Evolutionary conservation across 2,329 filamentous ascomycete species (phyloP).

Genomic region (Fusarium napiforme): DNA sequence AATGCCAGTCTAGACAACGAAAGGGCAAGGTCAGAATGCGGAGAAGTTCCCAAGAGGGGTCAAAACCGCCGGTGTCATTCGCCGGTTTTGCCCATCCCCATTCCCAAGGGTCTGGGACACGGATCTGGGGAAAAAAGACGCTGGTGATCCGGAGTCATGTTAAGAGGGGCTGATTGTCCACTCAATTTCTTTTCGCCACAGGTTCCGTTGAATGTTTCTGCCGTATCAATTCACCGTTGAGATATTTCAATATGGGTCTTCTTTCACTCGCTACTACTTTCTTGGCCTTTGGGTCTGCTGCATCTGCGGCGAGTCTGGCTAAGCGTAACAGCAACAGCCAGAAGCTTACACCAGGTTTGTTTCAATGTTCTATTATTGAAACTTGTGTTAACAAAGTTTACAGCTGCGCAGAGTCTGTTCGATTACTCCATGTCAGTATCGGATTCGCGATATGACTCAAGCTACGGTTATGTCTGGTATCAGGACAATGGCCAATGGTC

Average conservation of each 20-base stretch:
- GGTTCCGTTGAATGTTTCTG: not conserved
- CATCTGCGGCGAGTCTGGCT: conserved; percentile 4
- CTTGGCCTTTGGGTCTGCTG: conserved; percentile 4
- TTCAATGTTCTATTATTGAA: fast-evolving
- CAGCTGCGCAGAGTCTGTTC: conserved; percentile 7
- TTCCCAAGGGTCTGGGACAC: not conserved
- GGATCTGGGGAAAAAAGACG: not conserved
- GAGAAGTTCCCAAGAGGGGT: conserved; percentile 5
- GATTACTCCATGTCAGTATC: conserved; percentile 52
- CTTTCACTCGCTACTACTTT: conserved; percentile 17
- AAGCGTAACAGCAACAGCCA: conserved; percentile 4
- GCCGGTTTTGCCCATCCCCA: conserved; percentile 15
- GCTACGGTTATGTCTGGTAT: conserved; percentile 56
- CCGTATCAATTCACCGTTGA: not conserved
- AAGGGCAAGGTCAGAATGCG: not conserved
- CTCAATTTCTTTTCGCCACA: not conserved
- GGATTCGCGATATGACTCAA: conserved; percentile 54
- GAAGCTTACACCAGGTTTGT: conserved; percentile 8
- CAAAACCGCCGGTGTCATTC: conserved; percentile 6
- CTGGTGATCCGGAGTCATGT: not conserved
- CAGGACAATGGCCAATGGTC: conserved; percentile 56
- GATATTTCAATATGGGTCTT: conserved; percentile 3
- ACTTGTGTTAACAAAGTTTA: not conserved
- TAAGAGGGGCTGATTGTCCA: conserved; percentile 4
- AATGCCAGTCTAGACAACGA: not conserved